Evolutionary conservation across 176 grass and related monocot species (phyloP), one percentile per base, ranked within the genome.

Genomic region (Secale cereale): DNA sequence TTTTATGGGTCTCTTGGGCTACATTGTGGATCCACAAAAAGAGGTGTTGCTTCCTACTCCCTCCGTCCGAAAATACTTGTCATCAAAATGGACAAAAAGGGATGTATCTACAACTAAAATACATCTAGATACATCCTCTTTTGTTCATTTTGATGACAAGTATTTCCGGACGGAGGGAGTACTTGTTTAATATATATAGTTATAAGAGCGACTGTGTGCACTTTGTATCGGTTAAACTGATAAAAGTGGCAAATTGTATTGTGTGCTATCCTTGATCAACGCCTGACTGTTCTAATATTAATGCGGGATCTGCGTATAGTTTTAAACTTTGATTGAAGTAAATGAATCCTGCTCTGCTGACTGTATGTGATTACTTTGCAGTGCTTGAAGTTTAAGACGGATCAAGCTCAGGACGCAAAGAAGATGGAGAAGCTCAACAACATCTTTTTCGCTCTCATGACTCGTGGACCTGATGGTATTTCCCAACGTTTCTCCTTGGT

Each of bases 401-500:
- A 99, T 65, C 97, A 99, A 79, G 94, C 94, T 70, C 97, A 99
- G 82, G 97, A 99, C 56, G 91, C 91, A 65, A 98, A 95, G 89
- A 98, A 98, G 88, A 98, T 98, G 93, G 96, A 98, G 71, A 98
- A 98, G 75, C 90, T 97, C 30, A 99, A 96, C 61, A 97, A 91
- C 78, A 92, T 97, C 20, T 99, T 97, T 82, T 99, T 99, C 60
- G 88, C 94, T 79, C 86, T 97, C 61, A 96, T 99, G 97, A 86
- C 94, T 67, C 82, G 80, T 69, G 97, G 97, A n/a, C 97, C 94
- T 85, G 97, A 99, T 60, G 90, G 94, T 99, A 92, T 70, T 8
- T 61, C 59, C 16, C 2, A 67, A 5, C 48, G 12, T 50, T 41
- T 61, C 25, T 52, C 73, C 25, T 17, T 6, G 40, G 40, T 4